Conservation (phyloP, 441 rosid species). For the Daphne laureola region DNA sequence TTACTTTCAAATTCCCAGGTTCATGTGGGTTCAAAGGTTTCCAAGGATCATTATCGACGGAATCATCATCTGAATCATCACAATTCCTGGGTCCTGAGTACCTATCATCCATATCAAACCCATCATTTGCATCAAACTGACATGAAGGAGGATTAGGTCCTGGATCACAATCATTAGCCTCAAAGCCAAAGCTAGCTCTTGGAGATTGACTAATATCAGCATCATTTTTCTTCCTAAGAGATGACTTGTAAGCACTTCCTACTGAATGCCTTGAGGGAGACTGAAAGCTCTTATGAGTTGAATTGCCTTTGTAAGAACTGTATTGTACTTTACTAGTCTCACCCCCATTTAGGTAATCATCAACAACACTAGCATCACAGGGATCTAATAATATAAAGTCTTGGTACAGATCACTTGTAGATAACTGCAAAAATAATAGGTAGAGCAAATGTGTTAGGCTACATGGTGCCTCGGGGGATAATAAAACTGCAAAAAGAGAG, state of each 20-base stretch:
- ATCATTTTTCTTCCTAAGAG: conserved; percentile 41
- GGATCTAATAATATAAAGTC: conserved; percentile 83
- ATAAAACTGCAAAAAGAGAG: conserved; percentile 11
- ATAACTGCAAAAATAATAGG: conserved; percentile 49
- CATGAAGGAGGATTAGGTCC: conserved; percentile 27
- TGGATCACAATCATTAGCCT: conserved; percentile 25
- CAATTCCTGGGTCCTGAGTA: conserved; percentile 41
- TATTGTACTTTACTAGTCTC: conserved; percentile 33
- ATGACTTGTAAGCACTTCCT: conserved; percentile 50
- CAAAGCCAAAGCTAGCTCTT: conserved; percentile 21
- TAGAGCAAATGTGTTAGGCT: conserved; percentile 16
- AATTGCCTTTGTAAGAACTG: conserved; percentile 31
- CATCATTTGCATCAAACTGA: conserved; percentile 31
- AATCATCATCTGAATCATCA: conserved; percentile 46
- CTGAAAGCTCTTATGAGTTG: conserved; percentile 40
- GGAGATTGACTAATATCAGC: conserved; percentile 34
- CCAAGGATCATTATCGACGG: conserved; percentile 66
- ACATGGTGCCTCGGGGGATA: conserved; percentile 4
- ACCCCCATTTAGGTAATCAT: conserved; percentile 40
- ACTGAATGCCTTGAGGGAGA: conserved; percentile 57
- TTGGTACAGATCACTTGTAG: conserved; percentile 61
- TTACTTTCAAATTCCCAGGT: conserved; percentile 77
- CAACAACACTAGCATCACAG: conserved; percentile 54
- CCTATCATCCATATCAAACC: conserved; percentile 44
- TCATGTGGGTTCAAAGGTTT: conserved; percentile 90